Base-by-base conservation (phyloP, 2,329 filamentous ascomycete species). In the Grosmannia clavigera region DNA sequence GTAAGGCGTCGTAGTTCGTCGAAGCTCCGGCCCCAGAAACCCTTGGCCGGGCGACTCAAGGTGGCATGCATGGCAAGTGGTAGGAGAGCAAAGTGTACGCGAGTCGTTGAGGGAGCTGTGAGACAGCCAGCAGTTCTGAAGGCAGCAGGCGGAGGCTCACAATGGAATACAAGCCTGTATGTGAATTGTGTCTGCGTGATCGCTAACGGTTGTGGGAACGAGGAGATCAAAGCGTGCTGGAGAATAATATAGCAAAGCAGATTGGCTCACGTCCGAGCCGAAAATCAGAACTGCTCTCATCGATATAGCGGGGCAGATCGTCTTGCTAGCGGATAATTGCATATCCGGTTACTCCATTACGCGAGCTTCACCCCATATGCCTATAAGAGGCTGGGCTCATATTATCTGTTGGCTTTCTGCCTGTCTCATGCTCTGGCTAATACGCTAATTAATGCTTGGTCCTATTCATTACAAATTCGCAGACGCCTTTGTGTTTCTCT, bases 1-100 rank as follows among this genome's bases (percentile, higher is more conserved):
- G 81, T 77, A 51, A 81, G 74, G 52, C 83, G 76, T 67, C 77
- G 79, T 62, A 86, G 76, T 68, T 85, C 82, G 57, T 85, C 81
- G 46, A 83, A 55, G 66, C 81, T 86, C 51, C 83, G 78, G 61
- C 75, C 75, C 65, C 78, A 73, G 68, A 86, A 82, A 72, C 81
- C 77, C 69, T 77, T 81, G 62, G 72, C 70, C 38, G 81, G 70
- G 59, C 71, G 61, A 16, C 57, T 68, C 22, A 71, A 68, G 25
- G 80, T 76, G 19, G 73, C 69, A 67, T 74, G 76, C 81, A 84
- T 84, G 38, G 55, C 40, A 1, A 29, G 11, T 11, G 19, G 53
- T 11, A 11, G 10, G 25, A 7, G 7, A 35, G 11, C n/a, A 12
- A 11, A 5, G 16, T 12, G 31, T 7, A 51, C 9, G 48, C 16